A percentile compares a stretch with the other conserved stretches of the same genome.
phyloP scores from a whole-genome alignment of 2,329 filamentous ascomycete species.

The Westerdykella ornata region DNA sequence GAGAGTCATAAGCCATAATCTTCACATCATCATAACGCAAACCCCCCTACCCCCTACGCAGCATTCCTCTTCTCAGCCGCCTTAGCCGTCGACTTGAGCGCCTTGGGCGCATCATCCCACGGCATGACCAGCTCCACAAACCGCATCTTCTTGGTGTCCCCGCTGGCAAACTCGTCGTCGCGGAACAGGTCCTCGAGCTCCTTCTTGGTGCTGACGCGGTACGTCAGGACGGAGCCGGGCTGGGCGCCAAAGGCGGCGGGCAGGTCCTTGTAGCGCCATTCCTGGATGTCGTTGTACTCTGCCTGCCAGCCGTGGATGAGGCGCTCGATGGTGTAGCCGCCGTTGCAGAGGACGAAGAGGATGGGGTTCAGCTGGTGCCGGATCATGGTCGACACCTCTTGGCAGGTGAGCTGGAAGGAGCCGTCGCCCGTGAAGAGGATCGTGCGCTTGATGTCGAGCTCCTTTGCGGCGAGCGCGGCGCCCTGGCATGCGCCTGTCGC shows the following conservation, averaged over 20 bases:
- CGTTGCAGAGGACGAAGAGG: slow-evolving; percentile 80
- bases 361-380: slow-evolving; percentile 67
- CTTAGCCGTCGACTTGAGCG: slow-evolving; percentile 63
- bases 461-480: slow-evolving; percentile 68
- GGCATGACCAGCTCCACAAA: slow-evolving; percentile 80
- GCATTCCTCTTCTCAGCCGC: slow-evolving; percentile 62
- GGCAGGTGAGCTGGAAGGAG: slow-evolving; percentile 75
- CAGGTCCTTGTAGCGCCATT: slow-evolving; percentile 67
- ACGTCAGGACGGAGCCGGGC: slow-evolving; percentile 54
- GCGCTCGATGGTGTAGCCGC: slow-evolving; percentile 84
- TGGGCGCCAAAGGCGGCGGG: slow-evolving; percentile 61
- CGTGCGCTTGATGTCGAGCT: slow-evolving; percentile 56
- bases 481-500: slow-evolving; percentile 57
- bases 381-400: slow-evolving; percentile 80
- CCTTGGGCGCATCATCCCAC: slow-evolving; percentile 67
- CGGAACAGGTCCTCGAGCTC: slow-evolving; percentile 61
- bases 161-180: slow-evolving; percentile 52
- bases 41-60: too few relatives aligned
- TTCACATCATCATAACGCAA: too few relatives aligned
- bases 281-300: slow-evolving; percentile 70
- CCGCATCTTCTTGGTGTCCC: slow-evolving; percentile 46
- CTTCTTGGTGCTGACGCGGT: slow-evolving; percentile 61
- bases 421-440: slow-evolving; percentile 88
- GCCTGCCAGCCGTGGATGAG: slow-evolving; percentile 79
- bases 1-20: too few relatives aligned